phyloP scores from a whole-genome alignment of 306 rosid genomes.

The Cucumis hystrix region DNA sequence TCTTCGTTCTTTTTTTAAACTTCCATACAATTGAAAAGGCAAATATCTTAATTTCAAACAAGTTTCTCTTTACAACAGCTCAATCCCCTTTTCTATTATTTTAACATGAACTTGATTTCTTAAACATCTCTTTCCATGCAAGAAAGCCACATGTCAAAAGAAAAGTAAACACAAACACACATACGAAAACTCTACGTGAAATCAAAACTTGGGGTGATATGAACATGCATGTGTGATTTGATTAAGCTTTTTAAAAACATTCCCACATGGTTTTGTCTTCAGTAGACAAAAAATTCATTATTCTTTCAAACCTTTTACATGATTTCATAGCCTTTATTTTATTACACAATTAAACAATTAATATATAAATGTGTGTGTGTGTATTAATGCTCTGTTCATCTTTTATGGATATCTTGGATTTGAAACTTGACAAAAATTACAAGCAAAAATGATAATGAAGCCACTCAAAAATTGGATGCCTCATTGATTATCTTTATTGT shows the following conservation, averaged over 20 bases:
- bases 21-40: not conserved
- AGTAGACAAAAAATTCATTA: not conserved
- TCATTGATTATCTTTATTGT: not conserved
- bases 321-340: not conserved
- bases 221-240: not conserved
- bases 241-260: not conserved
- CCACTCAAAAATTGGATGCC: not conserved
- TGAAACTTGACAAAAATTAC: not conserved
- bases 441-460: not conserved
- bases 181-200: not conserved
- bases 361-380: not conserved
- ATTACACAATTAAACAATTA: not conserved
- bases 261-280: constrained; percentile 1
- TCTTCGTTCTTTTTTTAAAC: not conserved
- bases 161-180: not conserved
- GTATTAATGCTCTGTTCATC: not conserved
- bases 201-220: not conserved
- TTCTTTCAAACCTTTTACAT: not conserved
- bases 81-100: not conserved
- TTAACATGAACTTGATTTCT: not conserved
- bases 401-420: not conserved
- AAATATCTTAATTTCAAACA: not conserved
- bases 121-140: not conserved
- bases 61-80: not conserved
- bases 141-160: not conserved